Percentiles rank a stretch among this genome's conserved stretches.
These are phyloP conservation scores for Oryza officinalis DNA, from an alignment of 176 grass and related monocot species.

Conservation along the genomic window DNA sequence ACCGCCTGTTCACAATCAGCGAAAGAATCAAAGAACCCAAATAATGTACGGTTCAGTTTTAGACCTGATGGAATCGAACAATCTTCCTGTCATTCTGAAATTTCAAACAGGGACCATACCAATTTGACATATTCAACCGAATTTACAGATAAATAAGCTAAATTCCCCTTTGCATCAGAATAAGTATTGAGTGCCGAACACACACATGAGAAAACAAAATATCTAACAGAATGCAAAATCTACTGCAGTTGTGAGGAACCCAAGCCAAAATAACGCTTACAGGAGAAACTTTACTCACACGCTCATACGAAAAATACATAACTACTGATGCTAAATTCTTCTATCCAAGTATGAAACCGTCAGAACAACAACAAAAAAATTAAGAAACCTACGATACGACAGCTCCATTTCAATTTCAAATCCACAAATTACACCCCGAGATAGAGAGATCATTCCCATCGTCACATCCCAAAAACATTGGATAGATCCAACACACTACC, in stretches of 20 bases:
- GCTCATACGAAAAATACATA: background rate
- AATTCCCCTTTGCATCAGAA: background rate
- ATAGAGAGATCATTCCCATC: background rate
- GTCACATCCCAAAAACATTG: background rate
- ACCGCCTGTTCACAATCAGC: background rate
- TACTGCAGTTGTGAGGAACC: background rate
- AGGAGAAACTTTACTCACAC: background rate
- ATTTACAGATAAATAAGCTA: conserved; percentile 15
- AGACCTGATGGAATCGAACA: background rate
- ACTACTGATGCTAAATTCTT: background rate
- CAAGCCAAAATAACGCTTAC: background rate
- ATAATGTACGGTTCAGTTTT: background rate
- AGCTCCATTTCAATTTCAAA: background rate
- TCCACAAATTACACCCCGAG: background rate
- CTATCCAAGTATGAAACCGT: background rate
- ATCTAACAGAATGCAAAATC: background rate
- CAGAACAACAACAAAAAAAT: background rate
- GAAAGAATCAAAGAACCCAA: conserved; percentile 18
- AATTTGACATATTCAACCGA: background rate
- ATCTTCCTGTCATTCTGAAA: background rate
- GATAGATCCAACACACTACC: conserved; percentile 27
- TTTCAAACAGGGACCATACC: background rate
- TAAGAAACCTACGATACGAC: background rate
- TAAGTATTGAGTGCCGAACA: background rate
- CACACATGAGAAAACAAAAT: background rate